These are phyloP conservation scores for Coelastrella sp. DNA, from an alignment of 139 green algal species.

Conservation along the genomic window DNA sequence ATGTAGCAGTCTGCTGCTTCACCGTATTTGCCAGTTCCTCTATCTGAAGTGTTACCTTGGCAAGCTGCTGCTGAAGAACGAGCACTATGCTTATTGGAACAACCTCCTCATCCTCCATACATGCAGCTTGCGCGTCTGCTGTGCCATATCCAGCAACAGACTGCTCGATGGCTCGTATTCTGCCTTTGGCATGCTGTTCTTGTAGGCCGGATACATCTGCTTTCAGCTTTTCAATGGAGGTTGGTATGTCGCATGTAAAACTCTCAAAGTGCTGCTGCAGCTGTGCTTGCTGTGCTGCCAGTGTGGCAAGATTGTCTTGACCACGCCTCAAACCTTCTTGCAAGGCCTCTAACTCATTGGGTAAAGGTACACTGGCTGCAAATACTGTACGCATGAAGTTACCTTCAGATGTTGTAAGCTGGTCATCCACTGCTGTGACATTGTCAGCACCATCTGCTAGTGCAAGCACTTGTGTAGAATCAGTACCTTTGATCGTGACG, in stretches of 20 bases:
- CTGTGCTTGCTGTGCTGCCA: background rate
- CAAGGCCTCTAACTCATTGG: background rate
- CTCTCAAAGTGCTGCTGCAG: background rate
- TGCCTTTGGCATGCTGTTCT: background rate
- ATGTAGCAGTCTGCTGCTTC: background rate
- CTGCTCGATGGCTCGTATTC: too few species aligned
- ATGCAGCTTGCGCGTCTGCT: too few species aligned
- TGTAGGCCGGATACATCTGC: background rate
- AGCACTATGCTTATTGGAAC: background rate
- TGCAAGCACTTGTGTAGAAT: too few species aligned
- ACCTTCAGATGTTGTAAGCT: too few species aligned
- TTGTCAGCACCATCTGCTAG: too few species aligned
- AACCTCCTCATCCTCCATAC: background rate
- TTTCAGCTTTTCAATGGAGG: background rate
- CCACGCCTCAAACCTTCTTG: too few species aligned
- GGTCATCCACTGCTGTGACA: too few species aligned
- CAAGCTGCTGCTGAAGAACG: conserved; percentile 12
- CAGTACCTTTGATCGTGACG: background rate
- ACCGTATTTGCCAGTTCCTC: background rate
- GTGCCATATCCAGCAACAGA: too few species aligned
- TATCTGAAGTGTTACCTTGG: background rate
- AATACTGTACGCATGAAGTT: too few species aligned
- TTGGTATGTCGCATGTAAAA: background rate
- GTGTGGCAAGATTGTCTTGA: too few species aligned
- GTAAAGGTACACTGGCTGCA: too few species aligned